These are phyloP conservation scores for Colletotrichum costaricense DNA, from an alignment of 2,329 filamentous ascomycete species.

Conservation along the genomic window DNA sequence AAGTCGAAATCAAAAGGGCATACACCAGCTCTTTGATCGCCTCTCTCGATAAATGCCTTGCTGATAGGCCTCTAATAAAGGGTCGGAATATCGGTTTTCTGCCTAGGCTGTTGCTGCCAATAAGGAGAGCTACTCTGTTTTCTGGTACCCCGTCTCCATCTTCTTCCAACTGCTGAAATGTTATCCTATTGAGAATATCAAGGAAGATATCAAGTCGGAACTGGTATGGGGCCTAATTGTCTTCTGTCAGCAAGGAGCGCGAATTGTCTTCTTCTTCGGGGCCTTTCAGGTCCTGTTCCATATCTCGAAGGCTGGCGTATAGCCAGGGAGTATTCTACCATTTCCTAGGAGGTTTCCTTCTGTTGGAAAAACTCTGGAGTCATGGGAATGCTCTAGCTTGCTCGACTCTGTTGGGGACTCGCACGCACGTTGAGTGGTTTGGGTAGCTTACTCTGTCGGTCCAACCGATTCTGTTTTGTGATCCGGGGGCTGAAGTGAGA, in stretches of 20 bases:
- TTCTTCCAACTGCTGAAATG: background rate
- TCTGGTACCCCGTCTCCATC: rapidly evolving
- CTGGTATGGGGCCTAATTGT: background rate
- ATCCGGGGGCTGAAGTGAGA: background rate
- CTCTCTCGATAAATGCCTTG: background rate
- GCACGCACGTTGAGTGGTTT: background rate
- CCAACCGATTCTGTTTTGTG: background rate
- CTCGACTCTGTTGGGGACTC: background rate
- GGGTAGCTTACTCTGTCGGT: background rate
- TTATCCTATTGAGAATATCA: background rate
- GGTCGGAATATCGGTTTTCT: background rate
- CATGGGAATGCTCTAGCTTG: background rate
- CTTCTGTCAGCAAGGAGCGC: background rate
- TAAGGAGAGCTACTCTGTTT: background rate
- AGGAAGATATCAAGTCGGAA: background rate
- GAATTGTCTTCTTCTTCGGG: background rate
- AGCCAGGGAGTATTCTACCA: background rate
- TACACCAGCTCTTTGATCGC: background rate
- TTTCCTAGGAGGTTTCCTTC: background rate
- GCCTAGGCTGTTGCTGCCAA: background rate
- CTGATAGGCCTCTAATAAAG: background rate
- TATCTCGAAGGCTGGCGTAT: background rate
- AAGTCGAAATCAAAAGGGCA: too few relatives aligned
- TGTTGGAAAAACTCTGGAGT: too few relatives aligned
- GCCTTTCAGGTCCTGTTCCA: background rate